A percentile compares a stretch with the other conserved stretches of the same genome.
These are phyloP conservation scores for Chamaecrista fasciculata DNA, from an alignment of 306 rosid genomes.

Conservation along the genomic window DNA sequence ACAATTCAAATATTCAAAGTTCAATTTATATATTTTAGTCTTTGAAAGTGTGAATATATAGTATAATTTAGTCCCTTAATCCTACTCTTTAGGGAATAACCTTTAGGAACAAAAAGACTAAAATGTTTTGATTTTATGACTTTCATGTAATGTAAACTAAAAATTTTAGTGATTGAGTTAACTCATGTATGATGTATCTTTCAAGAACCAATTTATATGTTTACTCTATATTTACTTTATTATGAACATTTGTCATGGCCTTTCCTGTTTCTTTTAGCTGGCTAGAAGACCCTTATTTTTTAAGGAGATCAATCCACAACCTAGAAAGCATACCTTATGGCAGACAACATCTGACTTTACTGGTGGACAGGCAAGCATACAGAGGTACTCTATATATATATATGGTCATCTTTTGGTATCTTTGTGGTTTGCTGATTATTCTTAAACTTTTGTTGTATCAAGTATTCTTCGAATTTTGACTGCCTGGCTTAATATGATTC, in stretches of 20 bases:
- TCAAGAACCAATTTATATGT: no score
- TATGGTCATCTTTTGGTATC: not conserved
- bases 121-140: no score
- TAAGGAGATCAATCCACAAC: slow-evolving; percentile 89
- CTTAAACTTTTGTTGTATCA: not conserved
- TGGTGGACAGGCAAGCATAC: slow-evolving; percentile 46
- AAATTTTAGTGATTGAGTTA: no score
- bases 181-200: no score
- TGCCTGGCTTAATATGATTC: not conserved
- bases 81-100: no score
- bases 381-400: slow-evolving; percentile 34
- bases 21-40: no score
- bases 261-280: slow-evolving; percentile 48
- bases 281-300: slow-evolving; percentile 77
- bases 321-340: slow-evolving; percentile 92
- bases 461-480: not conserved
- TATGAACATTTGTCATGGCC: slow-evolving; percentile 1
- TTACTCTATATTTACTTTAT: no score
- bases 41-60: no score
- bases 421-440: not conserved
- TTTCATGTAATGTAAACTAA: no score
- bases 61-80: no score
- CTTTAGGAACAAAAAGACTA: no score
- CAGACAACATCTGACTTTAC: slow-evolving; percentile 63
- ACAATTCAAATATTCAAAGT: no score